These are phyloP conservation scores for Colletotrichum lentis DNA, from an alignment of 2,329 filamentous ascomycete species.

Conservation along the genomic window DNA sequence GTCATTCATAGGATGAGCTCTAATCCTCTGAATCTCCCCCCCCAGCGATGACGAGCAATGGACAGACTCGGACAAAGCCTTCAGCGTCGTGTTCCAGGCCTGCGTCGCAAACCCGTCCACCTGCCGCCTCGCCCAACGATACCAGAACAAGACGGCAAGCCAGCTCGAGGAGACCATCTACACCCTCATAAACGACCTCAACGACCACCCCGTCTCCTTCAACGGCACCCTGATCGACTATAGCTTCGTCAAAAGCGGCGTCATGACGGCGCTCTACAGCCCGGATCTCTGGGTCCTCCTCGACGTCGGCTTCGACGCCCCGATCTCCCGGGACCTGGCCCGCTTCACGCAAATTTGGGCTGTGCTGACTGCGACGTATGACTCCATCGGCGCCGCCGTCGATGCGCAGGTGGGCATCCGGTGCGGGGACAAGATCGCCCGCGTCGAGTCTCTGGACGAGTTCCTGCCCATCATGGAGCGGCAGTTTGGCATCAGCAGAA, in stretches of 20 bases:
- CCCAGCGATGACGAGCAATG: constrained; percentile 42
- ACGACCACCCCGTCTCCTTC: constrained; percentile 40
- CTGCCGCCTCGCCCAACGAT: constrained; percentile 41
- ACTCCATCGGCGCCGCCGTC: not conserved
- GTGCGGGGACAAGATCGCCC: constrained; percentile 47
- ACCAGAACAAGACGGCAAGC: constrained; percentile 26
- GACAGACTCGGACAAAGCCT: constrained; percentile 42
- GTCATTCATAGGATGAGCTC: not conserved
- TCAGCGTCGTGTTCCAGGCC: constrained; percentile 41
- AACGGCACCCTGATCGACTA: constrained; percentile 42
- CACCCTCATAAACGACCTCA: constrained; percentile 41
- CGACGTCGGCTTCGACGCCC: constrained; percentile 3
- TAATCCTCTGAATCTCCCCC: not conserved
- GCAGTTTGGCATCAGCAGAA: constrained; percentile 42
- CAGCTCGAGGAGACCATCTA: constrained; percentile 42
- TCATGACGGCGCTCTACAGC: constrained; percentile 33
- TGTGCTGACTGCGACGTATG: not conserved
- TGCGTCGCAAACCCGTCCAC: constrained; percentile 40
- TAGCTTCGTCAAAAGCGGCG: constrained; percentile 29
- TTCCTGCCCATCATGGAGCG: constrained; percentile 41
- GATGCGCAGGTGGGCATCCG: constrained; percentile 43
- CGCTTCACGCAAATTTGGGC: not conserved
- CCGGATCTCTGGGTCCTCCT: constrained; percentile 15
- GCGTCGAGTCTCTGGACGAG: constrained; percentile 43
- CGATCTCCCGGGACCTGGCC: constrained; percentile 26